Conservation (phyloP, 2,329 filamentous ascomycete species). For the Decorospora gaudefroyi region DNA sequence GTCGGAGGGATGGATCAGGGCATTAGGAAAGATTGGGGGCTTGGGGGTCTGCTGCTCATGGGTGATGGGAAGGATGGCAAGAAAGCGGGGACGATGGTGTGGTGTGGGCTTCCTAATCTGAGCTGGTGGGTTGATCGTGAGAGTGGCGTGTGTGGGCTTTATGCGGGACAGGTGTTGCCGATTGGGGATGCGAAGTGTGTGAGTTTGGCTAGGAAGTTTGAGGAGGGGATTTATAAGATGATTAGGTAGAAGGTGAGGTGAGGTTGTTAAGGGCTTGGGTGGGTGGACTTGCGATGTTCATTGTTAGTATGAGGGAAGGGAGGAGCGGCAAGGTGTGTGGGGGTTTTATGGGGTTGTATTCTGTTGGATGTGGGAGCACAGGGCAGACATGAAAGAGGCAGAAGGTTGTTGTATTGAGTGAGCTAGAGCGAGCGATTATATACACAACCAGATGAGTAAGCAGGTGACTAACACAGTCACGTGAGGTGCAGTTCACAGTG, state of each 20-base stretch:
- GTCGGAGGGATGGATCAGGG: slow-evolving; percentile 30
- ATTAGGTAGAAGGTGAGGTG: not conserved
- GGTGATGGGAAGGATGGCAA: slow-evolving; percentile 30
- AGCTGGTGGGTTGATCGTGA: slow-evolving; percentile 44
- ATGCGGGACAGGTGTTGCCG: slow-evolving; percentile 37
- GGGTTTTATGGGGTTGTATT: not conserved
- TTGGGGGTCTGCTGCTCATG: slow-evolving; percentile 38
- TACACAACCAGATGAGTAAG: too few relatives aligned
- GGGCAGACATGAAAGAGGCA: too few relatives aligned
- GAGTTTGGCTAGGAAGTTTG: slow-evolving; percentile 24
- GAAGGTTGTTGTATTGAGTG: too few relatives aligned
- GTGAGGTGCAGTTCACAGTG: too few relatives aligned
- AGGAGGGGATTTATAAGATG: slow-evolving; percentile 15
- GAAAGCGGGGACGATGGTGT: slow-evolving; percentile 38
- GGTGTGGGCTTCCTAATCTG: slow-evolving; percentile 43
- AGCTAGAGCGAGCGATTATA: too few relatives aligned
- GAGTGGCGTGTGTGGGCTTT: slow-evolving; percentile 38
- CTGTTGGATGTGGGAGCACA: too few relatives aligned
- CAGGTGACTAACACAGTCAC: too few relatives aligned
- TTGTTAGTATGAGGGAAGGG: not conserved
- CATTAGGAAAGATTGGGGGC: slow-evolving; percentile 33
- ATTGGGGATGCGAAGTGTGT: slow-evolving; percentile 33
- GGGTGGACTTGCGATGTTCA: too few relatives aligned
- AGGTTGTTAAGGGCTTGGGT: too few relatives aligned
- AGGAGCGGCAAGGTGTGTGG: not conserved